Base-by-base conservation (phyloP, 2,329 filamentous ascomycete species). In the Bipolaris victoriae region DNA sequence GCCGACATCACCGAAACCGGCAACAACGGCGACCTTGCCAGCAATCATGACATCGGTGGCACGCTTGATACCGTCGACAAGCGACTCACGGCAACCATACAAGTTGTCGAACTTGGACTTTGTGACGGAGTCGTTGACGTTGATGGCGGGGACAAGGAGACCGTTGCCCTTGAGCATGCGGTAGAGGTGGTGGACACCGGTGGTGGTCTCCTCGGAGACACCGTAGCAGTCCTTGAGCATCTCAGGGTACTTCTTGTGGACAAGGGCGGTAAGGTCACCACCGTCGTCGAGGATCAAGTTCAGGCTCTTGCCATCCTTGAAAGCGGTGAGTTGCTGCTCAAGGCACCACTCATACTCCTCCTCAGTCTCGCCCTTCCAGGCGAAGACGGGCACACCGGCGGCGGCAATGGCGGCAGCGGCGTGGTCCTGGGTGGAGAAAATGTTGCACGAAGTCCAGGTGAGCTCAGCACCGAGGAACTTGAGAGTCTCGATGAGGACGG, bases 81-180 rank as follows among this genome's bases (percentile, higher is more conserved):
- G 90, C 65, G 94, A 97, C 86, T 98, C 95, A 79, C 92, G 90
- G 92, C 95, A 98, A 78, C 95, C 94, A 88, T 98, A 99, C 68
- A 98, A 84, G 89, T 99, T 99, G 88, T 98, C 95, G 80, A 99
- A 99, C 88, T 99, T 99, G 83, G 92, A 97, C 90, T 98, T 99
- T 82, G 95, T 99, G 78, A 99, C 94, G 59, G 90, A 93, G 88
- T 99, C 94, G 85, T 99, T 98, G 86, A 99, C 94, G 82, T 99
- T 99, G 89, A 98, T 78, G 81, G 94, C 86, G 70, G 95, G 95
- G 69, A 97, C 91, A 64, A 97, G 89, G 67, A 98, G 92, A 57
- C 78, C 78, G 79, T 87, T 86, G 76, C 80, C 77, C 80, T 82
- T 97, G 80, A 98, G 84, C 93, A 97, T 97, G 78, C 88, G 88